These are phyloP conservation scores for Xerocomellus dryophilus DNA, from an alignment of 768 basidiomycete genomes.

Conservation along the genomic window DNA sequence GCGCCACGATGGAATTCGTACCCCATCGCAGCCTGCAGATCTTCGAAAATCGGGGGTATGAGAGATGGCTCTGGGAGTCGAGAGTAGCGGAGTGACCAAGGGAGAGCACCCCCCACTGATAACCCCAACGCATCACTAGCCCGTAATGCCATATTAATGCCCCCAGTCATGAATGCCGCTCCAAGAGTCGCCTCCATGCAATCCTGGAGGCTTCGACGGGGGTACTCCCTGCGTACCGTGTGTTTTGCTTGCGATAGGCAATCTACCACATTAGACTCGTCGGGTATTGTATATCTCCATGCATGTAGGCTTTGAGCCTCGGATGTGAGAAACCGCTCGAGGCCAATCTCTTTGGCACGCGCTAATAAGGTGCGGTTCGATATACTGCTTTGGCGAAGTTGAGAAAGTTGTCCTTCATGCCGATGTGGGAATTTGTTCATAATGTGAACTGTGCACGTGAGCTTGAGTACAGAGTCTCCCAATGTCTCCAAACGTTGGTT, in stretches of 20 bases:
- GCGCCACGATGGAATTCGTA: constrained; percentile 66
- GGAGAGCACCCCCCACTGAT: constrained; percentile 65
- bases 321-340: constrained; percentile 62
- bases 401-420: constrained; percentile 80
- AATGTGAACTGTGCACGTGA: constrained; percentile 71
- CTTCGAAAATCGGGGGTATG: constrained; percentile 46
- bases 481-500: constrained; percentile 87
- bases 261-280: constrained; percentile 36
- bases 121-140: constrained; percentile 65
- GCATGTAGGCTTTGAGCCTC: constrained; percentile 50
- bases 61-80: constrained; percentile 31
- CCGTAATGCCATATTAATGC: constrained; percentile 63
- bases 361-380: constrained; percentile 69
- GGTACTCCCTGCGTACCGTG: constrained; percentile 45
- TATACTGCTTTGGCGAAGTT: constrained; percentile 59
- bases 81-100: constrained; percentile 64
- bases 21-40: constrained; percentile 61
- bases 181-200: constrained; percentile 87
- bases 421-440: constrained; percentile 72
- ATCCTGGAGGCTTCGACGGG: constrained; percentile 75
- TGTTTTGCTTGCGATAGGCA: constrained; percentile 27
- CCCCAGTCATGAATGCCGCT: constrained; percentile 70
- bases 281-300: constrained; percentile 56
- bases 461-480: constrained; percentile 79
- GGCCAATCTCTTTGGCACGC: constrained; percentile 59